Percentiles rank a stretch among this genome's conserved stretches.
Conservation (phyloP, 257 asterid genomes). For the Handroanthus guayacan region DNA sequence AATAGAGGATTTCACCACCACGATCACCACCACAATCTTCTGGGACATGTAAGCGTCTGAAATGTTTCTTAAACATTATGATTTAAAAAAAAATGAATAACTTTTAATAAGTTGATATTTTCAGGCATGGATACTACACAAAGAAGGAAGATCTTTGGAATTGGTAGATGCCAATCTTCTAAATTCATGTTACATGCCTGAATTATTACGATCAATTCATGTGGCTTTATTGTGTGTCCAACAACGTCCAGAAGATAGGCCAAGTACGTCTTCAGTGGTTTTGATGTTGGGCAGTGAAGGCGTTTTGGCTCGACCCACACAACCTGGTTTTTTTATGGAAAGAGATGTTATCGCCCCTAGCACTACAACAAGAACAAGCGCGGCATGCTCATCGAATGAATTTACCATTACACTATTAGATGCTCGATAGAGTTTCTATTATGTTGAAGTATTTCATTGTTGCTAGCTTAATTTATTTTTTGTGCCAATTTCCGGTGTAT, state of each 20-base stretch:
- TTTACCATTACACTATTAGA: neutral
- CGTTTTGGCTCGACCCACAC: constrained; percentile 7
- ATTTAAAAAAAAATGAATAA: neutral
- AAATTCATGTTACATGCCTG: neutral
- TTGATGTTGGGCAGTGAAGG: constrained; percentile 29
- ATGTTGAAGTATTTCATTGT: no score
- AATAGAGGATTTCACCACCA: constrained; percentile 32
- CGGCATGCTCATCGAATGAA: neutral
- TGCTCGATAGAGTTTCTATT: neutral
- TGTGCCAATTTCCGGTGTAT: no score
- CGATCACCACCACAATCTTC: constrained; percentile 33
- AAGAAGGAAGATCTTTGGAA: constrained; percentile 32
- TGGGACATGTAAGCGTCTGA: constrained; percentile 36
- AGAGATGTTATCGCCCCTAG: neutral
- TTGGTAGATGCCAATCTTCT: neutral
- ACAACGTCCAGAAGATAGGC: constrained; percentile 31
- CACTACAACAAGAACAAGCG: neutral
- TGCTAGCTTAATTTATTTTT: no score
- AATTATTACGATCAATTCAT: constrained; percentile 7
- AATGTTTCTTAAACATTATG: neutral
- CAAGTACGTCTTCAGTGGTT: constrained; percentile 31
- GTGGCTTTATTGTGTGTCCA: constrained; percentile 36
- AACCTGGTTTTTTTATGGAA: constrained; percentile 32
- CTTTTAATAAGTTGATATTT: neutral
- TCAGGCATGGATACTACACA: constrained; percentile 38